phyloP scores from a whole-genome alignment of 306 rosid genomes.

The Macrotyloma uniflorum region DNA sequence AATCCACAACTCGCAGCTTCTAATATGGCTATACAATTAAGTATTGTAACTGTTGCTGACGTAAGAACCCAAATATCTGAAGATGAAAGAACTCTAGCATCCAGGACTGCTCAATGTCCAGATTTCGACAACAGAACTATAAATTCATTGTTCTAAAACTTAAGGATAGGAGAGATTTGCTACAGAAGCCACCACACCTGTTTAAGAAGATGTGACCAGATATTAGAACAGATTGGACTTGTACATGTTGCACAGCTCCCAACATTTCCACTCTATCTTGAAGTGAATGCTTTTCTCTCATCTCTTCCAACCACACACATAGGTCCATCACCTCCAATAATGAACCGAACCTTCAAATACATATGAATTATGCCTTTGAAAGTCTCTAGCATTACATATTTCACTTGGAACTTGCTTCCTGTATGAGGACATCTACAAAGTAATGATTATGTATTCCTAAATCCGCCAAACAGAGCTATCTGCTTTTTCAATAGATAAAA shows the following conservation, averaged over 20 bases:
- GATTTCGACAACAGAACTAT: conserved; percentile 8
- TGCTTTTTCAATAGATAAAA: conserved; percentile 4
- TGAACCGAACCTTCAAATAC: conserved; percentile 74
- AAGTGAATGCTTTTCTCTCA: conserved; percentile 92
- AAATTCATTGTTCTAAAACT: background rate
- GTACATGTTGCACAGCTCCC: conserved; percentile 89
- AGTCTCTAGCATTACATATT: background rate
- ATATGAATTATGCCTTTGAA: conserved; percentile 39
- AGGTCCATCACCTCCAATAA: conserved; percentile 93
- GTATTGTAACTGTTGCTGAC: background rate
- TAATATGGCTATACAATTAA: conserved; percentile 75
- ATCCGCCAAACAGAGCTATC: background rate
- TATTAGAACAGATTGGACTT: conserved; percentile 72
- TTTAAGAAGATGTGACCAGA: conserved; percentile 93
- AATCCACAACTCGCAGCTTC: conserved; percentile 99
- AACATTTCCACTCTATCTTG: conserved; percentile 97
- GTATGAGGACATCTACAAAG: conserved; percentile 3
- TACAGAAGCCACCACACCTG: conserved; percentile 50
- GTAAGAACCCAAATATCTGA: conserved; percentile 16
- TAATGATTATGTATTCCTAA: conserved; percentile 1
- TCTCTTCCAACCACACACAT: conserved; percentile 95
- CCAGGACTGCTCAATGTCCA: conserved; percentile 7
- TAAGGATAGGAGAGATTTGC: background rate
- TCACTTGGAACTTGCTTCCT: background rate
- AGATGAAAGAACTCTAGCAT: conserved; percentile 1